phyloP scores from a whole-genome alignment of 805 yeast species.

The Helenozyma rhizophorensis region DNA sequence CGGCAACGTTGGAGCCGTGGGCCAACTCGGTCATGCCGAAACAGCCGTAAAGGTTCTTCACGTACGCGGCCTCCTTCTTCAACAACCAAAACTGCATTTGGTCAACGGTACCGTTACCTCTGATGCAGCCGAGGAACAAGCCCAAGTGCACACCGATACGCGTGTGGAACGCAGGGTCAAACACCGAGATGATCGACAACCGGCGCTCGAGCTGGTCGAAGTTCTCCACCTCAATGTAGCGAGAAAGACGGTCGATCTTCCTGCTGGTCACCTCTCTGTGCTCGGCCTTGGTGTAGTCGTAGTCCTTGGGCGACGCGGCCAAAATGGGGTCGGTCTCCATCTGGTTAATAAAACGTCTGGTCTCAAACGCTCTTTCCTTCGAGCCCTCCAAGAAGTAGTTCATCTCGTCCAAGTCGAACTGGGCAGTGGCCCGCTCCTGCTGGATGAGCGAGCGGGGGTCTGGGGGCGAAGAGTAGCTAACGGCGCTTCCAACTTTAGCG shows the following conservation, averaged over 20 bases:
- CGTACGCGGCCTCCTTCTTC: slow-evolving; percentile 56
- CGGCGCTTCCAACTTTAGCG: slow-evolving; percentile 12
- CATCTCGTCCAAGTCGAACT: slow-evolving; percentile 33
- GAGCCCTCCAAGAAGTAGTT: slow-evolving; percentile 57
- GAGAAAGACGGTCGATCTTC: slow-evolving; percentile 58
- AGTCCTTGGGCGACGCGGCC: slow-evolving; percentile 48
- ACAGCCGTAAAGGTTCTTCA: slow-evolving; percentile 59
- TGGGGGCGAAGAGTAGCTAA: slow-evolving; percentile 18
- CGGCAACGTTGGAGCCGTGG: slow-evolving; percentile 81
- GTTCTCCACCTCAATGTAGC: slow-evolving; percentile 51
- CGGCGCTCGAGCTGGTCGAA: slow-evolving; percentile 52
- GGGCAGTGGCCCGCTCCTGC: slow-evolving; percentile 42
- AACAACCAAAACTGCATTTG: slow-evolving; percentile 83
- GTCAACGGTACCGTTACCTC: slow-evolving; percentile 83
- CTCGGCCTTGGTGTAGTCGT: slow-evolving; percentile 52
- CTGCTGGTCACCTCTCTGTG: slow-evolving; percentile 58
- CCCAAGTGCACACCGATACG: slow-evolving; percentile 88
- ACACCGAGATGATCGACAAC: slow-evolving; percentile 52
- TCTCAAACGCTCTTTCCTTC: slow-evolving; percentile 34
- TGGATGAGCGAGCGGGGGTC: slow-evolving; percentile 33
- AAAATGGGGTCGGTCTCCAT: slow-evolving; percentile 66
- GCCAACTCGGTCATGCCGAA: slow-evolving; percentile 65
- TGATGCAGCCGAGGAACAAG: slow-evolving; percentile 71
- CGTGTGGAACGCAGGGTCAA: slow-evolving; percentile 79
- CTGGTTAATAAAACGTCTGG: slow-evolving; percentile 51